A percentile compares a stretch with the other conserved stretches of the same genome.
These are phyloP conservation scores for Capillidium heterosporum DNA, from an alignment of 371 early-diverging fungal genomes.

Conservation along the genomic window DNA sequence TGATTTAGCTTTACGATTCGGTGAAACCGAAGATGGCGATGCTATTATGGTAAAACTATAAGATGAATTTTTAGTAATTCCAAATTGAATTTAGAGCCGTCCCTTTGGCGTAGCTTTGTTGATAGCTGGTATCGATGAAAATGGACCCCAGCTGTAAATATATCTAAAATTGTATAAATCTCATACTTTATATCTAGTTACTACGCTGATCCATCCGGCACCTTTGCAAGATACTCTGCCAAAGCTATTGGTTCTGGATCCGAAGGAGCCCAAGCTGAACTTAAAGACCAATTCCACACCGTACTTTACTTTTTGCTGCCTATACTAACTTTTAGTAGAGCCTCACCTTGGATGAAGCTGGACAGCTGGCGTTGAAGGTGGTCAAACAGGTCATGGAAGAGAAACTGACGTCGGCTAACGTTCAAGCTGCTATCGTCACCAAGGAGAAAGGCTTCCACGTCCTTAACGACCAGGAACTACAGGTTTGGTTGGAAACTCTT, in stretches of 20 bases:
- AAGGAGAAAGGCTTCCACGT: conserved; percentile 6
- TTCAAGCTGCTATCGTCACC: conserved; percentile 58
- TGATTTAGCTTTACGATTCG: conserved; percentile 91
- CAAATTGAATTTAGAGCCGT: conserved; percentile 37
- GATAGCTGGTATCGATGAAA: conserved; percentile 94
- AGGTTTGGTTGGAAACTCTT: not conserved
- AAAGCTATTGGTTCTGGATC: conserved; percentile 98
- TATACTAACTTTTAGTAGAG: conserved; percentile 20
- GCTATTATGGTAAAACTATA: conserved; percentile 65
- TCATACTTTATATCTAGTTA: conserved; percentile 24
- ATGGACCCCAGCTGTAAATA: conserved; percentile 90
- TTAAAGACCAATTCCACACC: conserved; percentile 89
- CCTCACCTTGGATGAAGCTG: conserved; percentile 74
- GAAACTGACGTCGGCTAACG: conserved; percentile 86
- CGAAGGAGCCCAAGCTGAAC: conserved; percentile 95
- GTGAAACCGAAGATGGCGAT: conserved; percentile 90
- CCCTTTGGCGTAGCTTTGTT: conserved; percentile 98
- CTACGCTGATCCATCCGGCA: conserved; percentile 94
- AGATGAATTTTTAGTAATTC: not conserved
- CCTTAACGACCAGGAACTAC: not conserved
- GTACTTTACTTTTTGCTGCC: conserved; percentile 12
- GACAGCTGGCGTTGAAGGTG: conserved; percentile 79
- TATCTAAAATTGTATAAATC: conserved; percentile 6
- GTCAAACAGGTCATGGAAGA: conserved; percentile 99
- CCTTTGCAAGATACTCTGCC: conserved; percentile 79